Base-by-base conservation (phyloP, 345 rosid species). In the Rubroshorea leprosula region DNA sequence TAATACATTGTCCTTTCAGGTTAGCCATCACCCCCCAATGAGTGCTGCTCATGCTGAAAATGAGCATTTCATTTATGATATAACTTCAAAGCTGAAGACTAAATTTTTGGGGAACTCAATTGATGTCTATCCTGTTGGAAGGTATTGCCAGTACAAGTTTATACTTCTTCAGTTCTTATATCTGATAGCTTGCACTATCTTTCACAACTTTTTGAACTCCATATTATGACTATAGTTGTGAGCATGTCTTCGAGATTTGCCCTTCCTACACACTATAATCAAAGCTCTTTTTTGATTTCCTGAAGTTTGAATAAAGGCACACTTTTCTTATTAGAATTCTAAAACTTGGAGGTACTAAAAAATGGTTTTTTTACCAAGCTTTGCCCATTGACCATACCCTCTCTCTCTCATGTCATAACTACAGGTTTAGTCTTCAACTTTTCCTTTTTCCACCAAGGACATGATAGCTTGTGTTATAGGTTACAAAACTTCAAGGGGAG, bases 31-130 rank as follows among this genome's bases (percentile, higher is more conserved):
- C 58, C 96, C 92, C 9, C 95, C 95, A 50, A 79, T 84, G 69
- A 82, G 96, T 63, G 85, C 92, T 45, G 92, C 75, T 20, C 91
- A 87, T 63, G 96, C 89, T 39, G 96, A 87, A 79, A 87, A 79
- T 66, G 89, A 87, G 57, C 92, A 87, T 70, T 86, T 86, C 72
- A 76, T 61, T 5, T 84, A 84, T 66, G 95, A 86, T 38, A 65
- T 83, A 23, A 82, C 95, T 45, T 86, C 95, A n/a, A 86, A 86
- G 74, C 72, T 86, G 60, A 86, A 82, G 75, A 86, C 90, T 17
- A 86, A 86, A 62, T 83, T 87, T 56, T 64, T 87, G 35, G 96
- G 96, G 25, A 87, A 87, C 68, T 87, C 96, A 20, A 63, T 87
- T 16, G 91, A 87, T 68, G 51, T 87, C 50, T 87, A 87, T 68